Percentiles rank a stretch among this genome's conserved stretches.
Evolutionary conservation across 164 flowering plant genomes (phyloP).

Genomic region (Macadamia integrifolia): DNA sequence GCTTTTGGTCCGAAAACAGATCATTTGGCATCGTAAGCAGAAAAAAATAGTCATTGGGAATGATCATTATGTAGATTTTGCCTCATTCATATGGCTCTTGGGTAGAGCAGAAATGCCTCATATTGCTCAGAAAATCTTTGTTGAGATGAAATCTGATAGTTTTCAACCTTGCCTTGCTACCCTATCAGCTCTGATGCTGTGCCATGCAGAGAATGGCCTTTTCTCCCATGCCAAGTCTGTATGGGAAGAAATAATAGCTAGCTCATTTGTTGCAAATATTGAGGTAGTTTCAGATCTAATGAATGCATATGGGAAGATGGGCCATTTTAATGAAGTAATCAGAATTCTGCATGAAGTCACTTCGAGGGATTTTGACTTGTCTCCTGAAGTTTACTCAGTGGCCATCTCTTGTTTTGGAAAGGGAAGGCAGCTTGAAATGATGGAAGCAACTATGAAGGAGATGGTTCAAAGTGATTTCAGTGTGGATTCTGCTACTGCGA

Average conservation of each 20-base stretch:
- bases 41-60: slow-evolving; percentile 7
- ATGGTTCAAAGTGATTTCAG: slow-evolving; percentile 55
- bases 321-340: slow-evolving; percentile 39
- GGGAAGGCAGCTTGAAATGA: slow-evolving; percentile 55
- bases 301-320: slow-evolving; percentile 43
- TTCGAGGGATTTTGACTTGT: slow-evolving; percentile 27
- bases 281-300: slow-evolving; percentile 43
- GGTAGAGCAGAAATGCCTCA: slow-evolving; percentile 27
- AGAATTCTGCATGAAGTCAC: slow-evolving; percentile 38
- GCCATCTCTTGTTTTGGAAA: slow-evolving; percentile 69
- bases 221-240: slow-evolving; percentile 34
- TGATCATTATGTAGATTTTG: slow-evolving; percentile 12
- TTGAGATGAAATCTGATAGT: slow-evolving; percentile 37
- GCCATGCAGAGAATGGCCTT: slow-evolving; percentile 52
- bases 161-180: slow-evolving; percentile 23
- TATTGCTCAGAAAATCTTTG: slow-evolving; percentile 29
- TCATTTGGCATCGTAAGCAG: slow-evolving; percentile 17
- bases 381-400: slow-evolving; percentile 34
- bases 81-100: slow-evolving; percentile 21
- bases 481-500: slow-evolving; percentile 56
- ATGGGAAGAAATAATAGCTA: slow-evolving; percentile 61
- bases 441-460: slow-evolving; percentile 54
- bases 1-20: slow-evolving; percentile 17
- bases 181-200: slow-evolving; percentile 47
- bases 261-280: slow-evolving; percentile 44